Conservation (phyloP, 1,139 yeast genomes). For the Blastobotrys arbuscula region DNA sequence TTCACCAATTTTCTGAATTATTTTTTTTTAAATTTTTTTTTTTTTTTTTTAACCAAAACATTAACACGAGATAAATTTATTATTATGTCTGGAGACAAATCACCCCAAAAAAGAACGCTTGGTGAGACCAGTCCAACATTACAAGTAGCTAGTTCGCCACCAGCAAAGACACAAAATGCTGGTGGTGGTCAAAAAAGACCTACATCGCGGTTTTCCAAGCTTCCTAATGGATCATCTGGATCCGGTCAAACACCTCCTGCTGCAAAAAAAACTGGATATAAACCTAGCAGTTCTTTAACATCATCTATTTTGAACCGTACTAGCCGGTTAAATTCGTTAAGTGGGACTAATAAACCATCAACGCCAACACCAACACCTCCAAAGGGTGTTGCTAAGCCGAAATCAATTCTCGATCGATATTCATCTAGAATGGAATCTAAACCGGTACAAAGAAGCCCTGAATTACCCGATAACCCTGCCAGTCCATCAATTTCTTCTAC, state of each 20-base stretch:
- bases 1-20: background rate
- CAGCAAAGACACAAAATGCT: background rate
- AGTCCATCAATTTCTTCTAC: background rate
- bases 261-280: background rate
- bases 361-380: background rate
- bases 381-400: background rate
- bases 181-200: conserved; percentile 11
- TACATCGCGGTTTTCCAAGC: conserved; percentile 1
- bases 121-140: conserved; percentile 8
- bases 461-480: background rate
- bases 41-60: background rate
- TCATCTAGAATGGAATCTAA: conserved; percentile 5
- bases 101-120: background rate
- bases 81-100: background rate
- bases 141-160: conserved; percentile 8
- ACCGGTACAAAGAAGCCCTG: conserved; percentile 8
- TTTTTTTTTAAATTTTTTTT: background rate
- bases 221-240: background rate
- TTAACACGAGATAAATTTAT: background rate
- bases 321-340: background rate
- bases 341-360: background rate
- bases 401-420: conserved; percentile 4
- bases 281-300: too few species aligned
- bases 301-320: background rate
- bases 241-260: background rate